Base-by-base conservation (phyloP, 768 basidiomycete species). In the Termitomyces sp. region DNA sequence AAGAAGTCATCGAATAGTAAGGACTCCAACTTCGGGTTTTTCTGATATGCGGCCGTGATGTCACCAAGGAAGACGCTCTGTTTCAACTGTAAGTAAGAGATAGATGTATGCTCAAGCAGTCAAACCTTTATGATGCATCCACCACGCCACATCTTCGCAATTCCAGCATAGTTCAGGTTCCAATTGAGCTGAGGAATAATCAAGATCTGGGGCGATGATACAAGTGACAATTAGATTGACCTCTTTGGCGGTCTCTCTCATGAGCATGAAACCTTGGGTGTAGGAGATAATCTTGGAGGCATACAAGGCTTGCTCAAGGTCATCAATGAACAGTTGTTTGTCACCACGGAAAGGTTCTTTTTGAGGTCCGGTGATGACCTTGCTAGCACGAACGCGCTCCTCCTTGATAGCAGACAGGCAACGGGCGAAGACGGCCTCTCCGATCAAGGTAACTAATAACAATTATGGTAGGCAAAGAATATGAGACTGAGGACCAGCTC, bases 231-330 rank as follows among this genome's bases (percentile, higher is more conserved):
- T 8, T n/a, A 7, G 12, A 64, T 72, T 54, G 45, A 85, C 88
- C 80, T 97, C 94, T 72, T 93, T 92, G 43, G 95, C 97, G 48
- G 94, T 95, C 74, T 98, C 90, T 62, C 97, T 82, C 94, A 99
- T 97, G 66, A 99, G 84, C 85, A 99, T 96, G 81, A 98, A 99
- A 62, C 97, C 97, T 75, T 99, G 97, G 5, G 96, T 92, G 80
- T 99, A 99, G 30, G 96, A 98, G 66, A 98, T 96, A 72, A 99
- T 94, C 82, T 99, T 99, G 64, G 95, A 97, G 49, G 96, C 97
- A 75, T 99, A 99, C 56, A 99, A 81, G 46, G 96, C 97, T 72
- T 98, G 97, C 75, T 98, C 97, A 59, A 99, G 88, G 73, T 99
- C 97, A 68, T 97, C 91, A 70, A 99, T 97, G 77, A 99, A 99